These are phyloP conservation scores for Fusarium sp. DNA, from an alignment of 2,329 filamentous ascomycete species.

Conservation along the genomic window DNA sequence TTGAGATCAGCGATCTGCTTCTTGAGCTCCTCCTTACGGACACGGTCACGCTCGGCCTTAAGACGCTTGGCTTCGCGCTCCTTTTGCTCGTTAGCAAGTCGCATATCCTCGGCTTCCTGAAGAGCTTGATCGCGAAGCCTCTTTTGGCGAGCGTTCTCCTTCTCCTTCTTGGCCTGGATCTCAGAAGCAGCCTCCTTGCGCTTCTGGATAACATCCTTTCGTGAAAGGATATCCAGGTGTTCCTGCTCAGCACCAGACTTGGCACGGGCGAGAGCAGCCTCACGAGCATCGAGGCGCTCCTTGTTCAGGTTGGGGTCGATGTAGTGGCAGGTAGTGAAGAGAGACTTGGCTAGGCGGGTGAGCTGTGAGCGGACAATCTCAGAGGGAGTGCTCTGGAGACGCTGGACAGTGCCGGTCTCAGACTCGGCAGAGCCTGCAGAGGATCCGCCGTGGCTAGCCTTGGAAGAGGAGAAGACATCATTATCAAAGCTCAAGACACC, in stretches of 20 bases:
- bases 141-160: constrained; percentile 92
- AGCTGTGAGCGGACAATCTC: constrained; percentile 98
- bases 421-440: constrained; percentile 88
- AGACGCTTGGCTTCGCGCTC: constrained; percentile 90
- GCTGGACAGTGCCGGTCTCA: constrained; percentile 88
- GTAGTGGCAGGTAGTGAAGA: constrained; percentile 95
- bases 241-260: constrained; percentile 93
- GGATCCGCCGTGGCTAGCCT: constrained; percentile 89
- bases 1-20: constrained; percentile 93
- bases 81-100: constrained; percentile 91
- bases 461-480: constrained; percentile 97
- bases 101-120: constrained; percentile 89
- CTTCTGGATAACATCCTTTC: constrained; percentile 94
- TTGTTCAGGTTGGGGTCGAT: constrained; percentile 93
- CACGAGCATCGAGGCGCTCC: constrained; percentile 82
- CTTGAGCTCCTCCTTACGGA: constrained; percentile 94
- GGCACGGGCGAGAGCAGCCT: constrained; percentile 84
- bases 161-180: constrained; percentile 88
- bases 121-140: constrained; percentile 88
- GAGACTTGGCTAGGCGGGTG: constrained; percentile 88
- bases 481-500: constrained; percentile 97
- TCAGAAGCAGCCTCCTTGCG: constrained; percentile 97
- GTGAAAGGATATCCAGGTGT: constrained; percentile 85
- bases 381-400: constrained; percentile 95
- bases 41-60: constrained; percentile 88